Evolutionary conservation across 345 rosid genomes (phyloP).

Genomic region (Rubroshorea leprosula): DNA sequence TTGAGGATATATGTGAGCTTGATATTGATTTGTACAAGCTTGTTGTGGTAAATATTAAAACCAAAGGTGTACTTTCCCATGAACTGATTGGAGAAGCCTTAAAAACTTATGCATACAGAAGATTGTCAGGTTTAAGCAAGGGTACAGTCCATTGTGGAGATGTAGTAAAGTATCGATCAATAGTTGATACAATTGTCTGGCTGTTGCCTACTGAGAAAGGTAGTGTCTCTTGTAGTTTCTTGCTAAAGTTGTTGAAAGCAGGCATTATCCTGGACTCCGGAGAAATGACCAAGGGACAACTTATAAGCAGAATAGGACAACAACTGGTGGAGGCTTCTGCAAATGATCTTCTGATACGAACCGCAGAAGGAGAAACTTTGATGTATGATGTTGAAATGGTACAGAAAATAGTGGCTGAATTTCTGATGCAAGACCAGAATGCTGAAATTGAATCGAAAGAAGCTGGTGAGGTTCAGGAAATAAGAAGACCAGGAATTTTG

Average conservation of each 20-base stretch:
- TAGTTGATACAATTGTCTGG: slow-evolving; percentile 52
- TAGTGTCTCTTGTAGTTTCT: slow-evolving; percentile 66
- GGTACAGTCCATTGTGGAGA: slow-evolving; percentile 51
- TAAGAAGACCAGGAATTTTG: slow-evolving; percentile 45
- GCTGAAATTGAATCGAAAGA: slow-evolving; percentile 37
- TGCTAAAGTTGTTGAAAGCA: slow-evolving; percentile 75
- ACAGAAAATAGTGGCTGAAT: slow-evolving; percentile 53
- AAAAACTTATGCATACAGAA: slow-evolving; percentile 75
- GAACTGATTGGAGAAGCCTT: slow-evolving; percentile 81
- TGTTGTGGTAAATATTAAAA: slow-evolving; percentile 42
- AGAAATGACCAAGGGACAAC: slow-evolving; percentile 36
- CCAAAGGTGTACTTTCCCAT: slow-evolving; percentile 34
- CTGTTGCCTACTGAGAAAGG: slow-evolving; percentile 64
- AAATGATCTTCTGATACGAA: slow-evolving; percentile 53
- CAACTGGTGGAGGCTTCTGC: slow-evolving; percentile 76
- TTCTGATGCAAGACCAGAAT: slow-evolving; percentile 48
- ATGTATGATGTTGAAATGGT: slow-evolving; percentile 61
- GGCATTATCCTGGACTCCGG: slow-evolving; percentile 49
- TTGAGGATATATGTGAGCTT: slow-evolving; percentile 81
- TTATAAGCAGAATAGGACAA: slow-evolving; percentile 54
- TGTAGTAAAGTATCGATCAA: slow-evolving; percentile 38
- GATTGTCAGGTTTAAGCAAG: slow-evolving; percentile 60
- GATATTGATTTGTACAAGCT: slow-evolving; percentile 61
- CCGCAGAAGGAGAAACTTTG: slow-evolving; percentile 42
- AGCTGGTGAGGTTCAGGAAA: slow-evolving; percentile 36